Conservation (phyloP, 768 basidiomycete genomes). For the Phylloporus sp. region DNA sequence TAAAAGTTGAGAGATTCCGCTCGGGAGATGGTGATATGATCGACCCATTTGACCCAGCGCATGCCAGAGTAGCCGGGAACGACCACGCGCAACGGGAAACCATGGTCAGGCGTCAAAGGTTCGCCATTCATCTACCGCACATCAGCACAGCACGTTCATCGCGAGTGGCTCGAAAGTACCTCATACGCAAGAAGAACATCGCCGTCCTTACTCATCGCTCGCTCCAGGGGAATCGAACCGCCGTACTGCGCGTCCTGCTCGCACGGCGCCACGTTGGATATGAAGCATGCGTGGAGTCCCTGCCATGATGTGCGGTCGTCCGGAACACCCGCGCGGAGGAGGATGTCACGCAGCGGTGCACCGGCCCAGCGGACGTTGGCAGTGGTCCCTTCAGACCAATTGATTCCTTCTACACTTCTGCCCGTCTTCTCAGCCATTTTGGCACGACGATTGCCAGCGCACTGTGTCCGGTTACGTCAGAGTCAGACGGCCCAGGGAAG, state of each 20-base stretch:
- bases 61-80: conserved; percentile 66
- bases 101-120: conserved; percentile 53
- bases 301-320: conserved; percentile 16
- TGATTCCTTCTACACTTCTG: conserved; percentile 46
- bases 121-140: conserved; percentile 54
- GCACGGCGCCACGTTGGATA: conserved; percentile 54
- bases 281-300: conserved; percentile 52
- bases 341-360: conserved; percentile 50
- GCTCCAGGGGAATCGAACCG: conserved; percentile 53
- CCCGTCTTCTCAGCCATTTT: conserved; percentile 57
- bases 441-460: conserved; percentile 62
- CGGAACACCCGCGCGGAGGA: conserved; percentile 40
- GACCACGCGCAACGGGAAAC: conserved; percentile 62
- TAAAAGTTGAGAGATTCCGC: conserved; percentile 64
- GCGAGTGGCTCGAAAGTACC: conserved; percentile 29
- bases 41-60: conserved; percentile 75
- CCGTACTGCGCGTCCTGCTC: conserved; percentile 62
- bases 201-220: conserved; percentile 41
- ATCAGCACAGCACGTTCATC: not conserved
- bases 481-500: not conserved
- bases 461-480: conserved; percentile 28
- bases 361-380: conserved; percentile 68
- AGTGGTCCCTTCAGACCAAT: conserved; percentile 65
- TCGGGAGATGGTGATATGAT: conserved; percentile 49
- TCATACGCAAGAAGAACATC: conserved; percentile 61